A percentile compares a stretch with the other conserved stretches of the same genome.
Evolutionary conservation across 441 rosid genomes (phyloP).

Genomic region (Adansonia madagascariensis): DNA sequence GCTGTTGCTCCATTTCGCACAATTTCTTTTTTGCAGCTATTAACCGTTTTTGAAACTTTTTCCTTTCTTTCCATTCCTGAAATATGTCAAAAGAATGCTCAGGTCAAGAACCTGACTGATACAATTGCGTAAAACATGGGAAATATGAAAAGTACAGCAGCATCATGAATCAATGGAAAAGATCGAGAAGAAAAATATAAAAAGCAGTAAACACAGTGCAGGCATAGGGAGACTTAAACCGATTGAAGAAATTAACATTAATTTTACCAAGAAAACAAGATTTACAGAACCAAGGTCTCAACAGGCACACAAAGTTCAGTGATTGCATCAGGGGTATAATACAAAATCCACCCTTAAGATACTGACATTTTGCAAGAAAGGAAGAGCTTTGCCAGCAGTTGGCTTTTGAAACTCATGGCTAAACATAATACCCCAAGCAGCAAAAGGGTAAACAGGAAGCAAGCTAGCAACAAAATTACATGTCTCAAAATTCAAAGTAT

Average conservation of each 20-base stretch:
- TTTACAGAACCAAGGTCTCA: neutral
- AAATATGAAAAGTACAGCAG: neutral
- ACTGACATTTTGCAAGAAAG: neutral
- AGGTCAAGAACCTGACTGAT: neutral
- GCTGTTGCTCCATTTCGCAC: slow-evolving; percentile 78
- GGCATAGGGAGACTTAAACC: neutral
- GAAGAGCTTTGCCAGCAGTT: neutral
- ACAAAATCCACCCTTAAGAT: neutral
- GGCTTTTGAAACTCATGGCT: neutral
- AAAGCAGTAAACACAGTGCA: neutral
- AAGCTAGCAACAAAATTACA: too few species aligned
- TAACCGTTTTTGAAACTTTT: slow-evolving; percentile 70
- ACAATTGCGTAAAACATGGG: neutral
- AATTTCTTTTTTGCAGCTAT: slow-evolving; percentile 88
- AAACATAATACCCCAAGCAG: neutral
- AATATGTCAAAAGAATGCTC: slow-evolving; percentile 21
- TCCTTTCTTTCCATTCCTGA: slow-evolving; percentile 94
- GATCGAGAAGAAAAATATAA: slow-evolving; percentile 10
- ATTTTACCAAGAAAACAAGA: neutral
- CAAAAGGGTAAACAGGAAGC: too few species aligned
- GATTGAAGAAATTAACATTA: neutral
- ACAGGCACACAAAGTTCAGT: neutral
- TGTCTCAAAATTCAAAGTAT: neutral
- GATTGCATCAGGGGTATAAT: neutral
- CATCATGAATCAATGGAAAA: neutral